These are phyloP conservation scores for Colletotrichum magnum DNA, from an alignment of 2,329 filamentous ascomycete species.

Conservation along the genomic window DNA sequence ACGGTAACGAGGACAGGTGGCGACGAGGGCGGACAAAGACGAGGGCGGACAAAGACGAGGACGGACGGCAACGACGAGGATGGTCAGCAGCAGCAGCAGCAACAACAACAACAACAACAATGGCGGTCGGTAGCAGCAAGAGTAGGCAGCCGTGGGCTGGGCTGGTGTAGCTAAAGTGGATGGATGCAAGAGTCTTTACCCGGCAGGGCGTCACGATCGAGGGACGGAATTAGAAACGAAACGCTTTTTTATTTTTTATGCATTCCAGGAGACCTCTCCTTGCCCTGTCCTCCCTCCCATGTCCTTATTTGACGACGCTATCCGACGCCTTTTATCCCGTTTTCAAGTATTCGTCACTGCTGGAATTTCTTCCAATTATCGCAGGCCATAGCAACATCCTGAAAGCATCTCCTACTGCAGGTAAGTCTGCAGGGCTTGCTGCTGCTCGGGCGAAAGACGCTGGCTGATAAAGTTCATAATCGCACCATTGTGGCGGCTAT, in stretches of 20 bases:
- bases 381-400: not conserved
- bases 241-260: slow-evolving; percentile 22
- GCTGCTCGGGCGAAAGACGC: slow-evolving; percentile 75
- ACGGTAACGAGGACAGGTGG: too few species aligned
- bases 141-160: too few species aligned
- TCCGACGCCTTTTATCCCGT: slow-evolving; percentile 16
- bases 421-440: slow-evolving; percentile 66
- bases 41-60: too few species aligned
- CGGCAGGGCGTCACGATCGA: too few species aligned
- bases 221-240: slow-evolving; percentile 5
- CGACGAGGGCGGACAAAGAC: too few species aligned
- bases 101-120: too few species aligned
- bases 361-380: slow-evolving; percentile 27
- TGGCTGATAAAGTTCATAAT: slow-evolving; percentile 80
- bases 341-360: slow-evolving; percentile 3
- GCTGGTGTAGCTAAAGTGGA: too few species aligned
- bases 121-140: too few species aligned
- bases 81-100: too few species aligned
- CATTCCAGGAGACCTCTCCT: slow-evolving; percentile 4
- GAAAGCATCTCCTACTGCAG: slow-evolving; percentile 55
- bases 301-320: slow-evolving; percentile 9
- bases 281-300: not conserved
- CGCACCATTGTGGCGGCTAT: slow-evolving; percentile 78
- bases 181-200: too few species aligned
- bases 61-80: too few species aligned